Evolutionary conservation across 768 basidiomycete species (phyloP), one percentile per base, ranked within the genome.

Genomic region (Boletus subparvulus): DNA sequence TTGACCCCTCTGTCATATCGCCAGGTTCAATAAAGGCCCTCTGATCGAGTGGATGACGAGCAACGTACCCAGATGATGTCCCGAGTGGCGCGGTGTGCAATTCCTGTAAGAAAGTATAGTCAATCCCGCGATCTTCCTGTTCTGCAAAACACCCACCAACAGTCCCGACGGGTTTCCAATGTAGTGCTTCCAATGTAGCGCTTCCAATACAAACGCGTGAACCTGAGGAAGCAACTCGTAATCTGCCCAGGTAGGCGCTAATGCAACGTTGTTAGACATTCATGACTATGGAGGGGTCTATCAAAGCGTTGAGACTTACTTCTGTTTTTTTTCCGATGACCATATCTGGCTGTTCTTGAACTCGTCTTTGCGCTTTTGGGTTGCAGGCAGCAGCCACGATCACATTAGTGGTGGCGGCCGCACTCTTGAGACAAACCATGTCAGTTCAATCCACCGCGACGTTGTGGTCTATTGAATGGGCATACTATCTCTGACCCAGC

Each of bases 81-180:
- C 48, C 78, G 78, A 0, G 83, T 87, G 0, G 85, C 79, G 14
- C 80, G 78, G 59, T 89, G 87, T 1, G 81, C 74, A 55, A 86
- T 82, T 0, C 86, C 68, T 69, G 16, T 3, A 30, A 1, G n/a
- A 46, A 33, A 14, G 7, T 14, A 30, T 4, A 9, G 24, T 57
- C 21, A 50, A 37, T 30, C 16, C n/a, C 33, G 7, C n/a, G 9
- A 13, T 6, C 3, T 4, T 3, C 3, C 1, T 14, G 7, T 39
- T 16, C 19, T 1, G 19, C 50, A 36, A 13, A 21, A 21, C 4
- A 10, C 44, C 52, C 11, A 65, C 75, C 74, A 19, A 62, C 53
- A 1, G 69, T 58, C 0, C 53, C 56, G 2, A 74, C 55, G 3
- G 74, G 71, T 41, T 73, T 61, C 76, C 76, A 76, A 6, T 76